These are phyloP conservation scores for Aristolochia californica DNA, from an alignment of 164 flowering plant species.

Conservation along the genomic window DNA sequence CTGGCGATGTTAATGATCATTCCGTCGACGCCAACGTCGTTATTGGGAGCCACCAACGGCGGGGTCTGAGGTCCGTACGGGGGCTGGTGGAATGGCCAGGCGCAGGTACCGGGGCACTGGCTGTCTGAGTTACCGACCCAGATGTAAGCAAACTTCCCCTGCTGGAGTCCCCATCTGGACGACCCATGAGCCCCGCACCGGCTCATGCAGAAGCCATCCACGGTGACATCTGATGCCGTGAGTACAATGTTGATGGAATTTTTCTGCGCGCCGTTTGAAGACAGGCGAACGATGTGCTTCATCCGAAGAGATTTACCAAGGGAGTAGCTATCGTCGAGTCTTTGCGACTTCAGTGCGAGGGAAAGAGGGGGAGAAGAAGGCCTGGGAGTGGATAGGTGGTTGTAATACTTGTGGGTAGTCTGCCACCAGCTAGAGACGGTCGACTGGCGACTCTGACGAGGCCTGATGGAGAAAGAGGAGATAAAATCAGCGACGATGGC, in stretches of 20 bases:
- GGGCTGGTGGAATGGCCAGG: slow-evolving; percentile 56
- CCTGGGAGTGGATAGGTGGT: slow-evolving; percentile 1
- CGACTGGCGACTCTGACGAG: not conserved
- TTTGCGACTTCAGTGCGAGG: slow-evolving; percentile 11
- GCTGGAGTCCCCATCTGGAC: slow-evolving; percentile 3
- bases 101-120: slow-evolving; percentile 54
- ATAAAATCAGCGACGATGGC: slow-evolving; percentile 20
- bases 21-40: slow-evolving; percentile 46
- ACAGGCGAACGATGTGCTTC: slow-evolving; percentile 20
- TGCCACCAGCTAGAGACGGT: slow-evolving; percentile 19
- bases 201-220: slow-evolving; percentile 40
- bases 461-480: slow-evolving; percentile 8
- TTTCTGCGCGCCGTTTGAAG: slow-evolving; percentile 6
- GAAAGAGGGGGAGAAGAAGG: not conserved
- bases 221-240: slow-evolving; percentile 30
- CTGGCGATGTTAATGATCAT: slow-evolving; percentile 40
- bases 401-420: slow-evolving; percentile 13
- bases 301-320: slow-evolving; percentile 25
- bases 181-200: slow-evolving; percentile 36
- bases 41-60: slow-evolving; percentile 41
- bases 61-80: slow-evolving; percentile 37
- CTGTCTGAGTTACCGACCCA: slow-evolving; percentile 53
- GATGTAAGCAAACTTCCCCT: slow-evolving; percentile 15
- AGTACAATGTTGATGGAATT: slow-evolving; percentile 22
- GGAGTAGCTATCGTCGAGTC: slow-evolving; percentile 21